These are phyloP conservation scores for Sapria himalayana DNA, from an alignment of 345 rosid genomes.

Conservation along the genomic window DNA sequence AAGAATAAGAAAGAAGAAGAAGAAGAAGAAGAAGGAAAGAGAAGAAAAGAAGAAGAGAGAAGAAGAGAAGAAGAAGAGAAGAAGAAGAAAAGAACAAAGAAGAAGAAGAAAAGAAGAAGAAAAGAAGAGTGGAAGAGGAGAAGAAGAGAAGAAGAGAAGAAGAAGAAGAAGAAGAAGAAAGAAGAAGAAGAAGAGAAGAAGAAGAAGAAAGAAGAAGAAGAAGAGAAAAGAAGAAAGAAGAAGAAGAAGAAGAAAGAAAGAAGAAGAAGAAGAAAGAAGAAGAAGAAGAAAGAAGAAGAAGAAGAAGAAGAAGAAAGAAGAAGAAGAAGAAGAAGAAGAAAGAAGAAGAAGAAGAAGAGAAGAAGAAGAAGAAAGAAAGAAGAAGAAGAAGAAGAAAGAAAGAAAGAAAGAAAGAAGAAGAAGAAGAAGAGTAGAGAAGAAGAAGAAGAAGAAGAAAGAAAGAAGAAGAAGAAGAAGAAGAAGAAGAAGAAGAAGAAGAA, in stretches of 20 bases:
- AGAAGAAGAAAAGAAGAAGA: too few relatives aligned
- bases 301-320: neutral
- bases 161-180: neutral
- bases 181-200: too few relatives aligned
- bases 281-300: neutral
- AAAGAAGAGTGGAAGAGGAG: neutral
- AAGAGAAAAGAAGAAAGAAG: too few relatives aligned
- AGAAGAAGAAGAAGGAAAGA: neutral
- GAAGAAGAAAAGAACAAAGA: too few relatives aligned
- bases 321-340: neutral
- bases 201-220: too few relatives aligned
- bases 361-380: neutral
- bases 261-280: neutral
- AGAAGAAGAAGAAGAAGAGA: neutral
- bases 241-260: neutral
- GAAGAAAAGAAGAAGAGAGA: neutral
- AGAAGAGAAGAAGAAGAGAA: neutral
- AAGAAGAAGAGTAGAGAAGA: neutral
- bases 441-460: neutral
- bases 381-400: neutral
- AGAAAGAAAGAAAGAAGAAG: neutral
- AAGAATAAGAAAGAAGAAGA: too few relatives aligned
- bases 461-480: neutral
- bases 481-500: neutral
- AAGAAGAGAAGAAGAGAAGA: neutral